These are phyloP conservation scores for Breviolum minutum DNA, from an alignment of 73 alveolate genomes.

Conservation along the genomic window DNA sequence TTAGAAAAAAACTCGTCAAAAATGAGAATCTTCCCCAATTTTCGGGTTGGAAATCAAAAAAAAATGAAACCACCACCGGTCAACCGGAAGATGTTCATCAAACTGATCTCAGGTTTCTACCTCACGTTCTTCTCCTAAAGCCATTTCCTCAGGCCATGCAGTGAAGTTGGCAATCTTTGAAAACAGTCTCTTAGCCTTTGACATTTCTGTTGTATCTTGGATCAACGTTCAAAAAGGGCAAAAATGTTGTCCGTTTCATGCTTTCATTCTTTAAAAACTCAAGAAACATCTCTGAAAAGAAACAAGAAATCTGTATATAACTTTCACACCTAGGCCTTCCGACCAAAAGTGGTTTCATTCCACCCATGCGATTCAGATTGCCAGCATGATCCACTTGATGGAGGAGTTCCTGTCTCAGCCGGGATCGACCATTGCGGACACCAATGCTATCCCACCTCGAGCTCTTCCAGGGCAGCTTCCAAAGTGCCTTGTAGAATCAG, in stretches of 20 bases:
- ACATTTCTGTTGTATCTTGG: neutral
- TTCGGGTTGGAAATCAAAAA: no score
- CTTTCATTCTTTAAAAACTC: neutral
- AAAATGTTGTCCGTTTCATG: no score
- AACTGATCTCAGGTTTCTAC: neutral
- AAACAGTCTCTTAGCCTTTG: neutral
- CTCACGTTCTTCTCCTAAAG: constrained; percentile 15
- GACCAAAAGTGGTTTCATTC: constrained; percentile 72
- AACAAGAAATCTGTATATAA: neutral
- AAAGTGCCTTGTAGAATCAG: neutral
- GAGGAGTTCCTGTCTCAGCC: constrained; percentile 31
- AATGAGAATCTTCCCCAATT: no score
- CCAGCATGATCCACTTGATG: constrained; percentile 92
- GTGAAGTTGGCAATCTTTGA: neutral
- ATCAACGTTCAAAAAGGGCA: neutral
- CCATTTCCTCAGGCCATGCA: neutral
- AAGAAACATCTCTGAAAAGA: neutral
- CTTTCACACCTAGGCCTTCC: neutral
- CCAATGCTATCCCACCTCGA: constrained; percentile 24
- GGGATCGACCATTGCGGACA: no score
- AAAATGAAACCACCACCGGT: neutral
- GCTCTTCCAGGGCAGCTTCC: constrained; percentile 74
- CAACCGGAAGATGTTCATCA: neutral
- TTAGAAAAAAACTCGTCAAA: no score
- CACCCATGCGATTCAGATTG: constrained; percentile 82